phyloP scores from a whole-genome alignment of 192 early-diverging fungal genomes.

The Dissophora globulifera region DNA sequence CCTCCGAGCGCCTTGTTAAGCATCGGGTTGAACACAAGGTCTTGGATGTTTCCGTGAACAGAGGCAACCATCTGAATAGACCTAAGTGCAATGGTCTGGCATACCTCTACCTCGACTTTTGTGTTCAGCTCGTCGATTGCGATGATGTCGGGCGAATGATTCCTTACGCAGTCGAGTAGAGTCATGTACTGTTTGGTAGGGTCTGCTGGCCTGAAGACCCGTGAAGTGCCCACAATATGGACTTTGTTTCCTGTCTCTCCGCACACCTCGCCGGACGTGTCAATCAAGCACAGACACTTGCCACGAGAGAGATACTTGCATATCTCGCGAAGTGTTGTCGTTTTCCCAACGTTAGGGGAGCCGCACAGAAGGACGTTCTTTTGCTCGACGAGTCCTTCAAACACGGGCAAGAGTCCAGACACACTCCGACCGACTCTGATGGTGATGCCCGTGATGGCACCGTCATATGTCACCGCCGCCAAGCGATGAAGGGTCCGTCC shows the following conservation, averaged over 20 bases:
- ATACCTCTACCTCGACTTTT: conserved; percentile 9
- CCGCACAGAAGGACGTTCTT: conserved; percentile 25
- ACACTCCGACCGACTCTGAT: conserved; percentile 15
- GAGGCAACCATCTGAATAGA: conserved; percentile 23
- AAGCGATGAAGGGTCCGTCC: conserved; percentile 17
- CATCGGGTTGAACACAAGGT: conserved; percentile 23
- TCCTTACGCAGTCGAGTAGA: conserved; percentile 13
- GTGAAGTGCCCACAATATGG: conserved; percentile 9
- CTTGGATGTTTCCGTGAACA: conserved; percentile 17
- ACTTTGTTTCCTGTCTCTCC: conserved; percentile 8
- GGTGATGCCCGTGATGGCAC: conserved; percentile 5
- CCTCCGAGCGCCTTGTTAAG: conserved; percentile 17
- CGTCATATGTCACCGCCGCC: conserved; percentile 23
- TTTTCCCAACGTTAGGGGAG: conserved; percentile 18
- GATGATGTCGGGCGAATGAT: conserved; percentile 23
- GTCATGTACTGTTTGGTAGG: conserved; percentile 9
- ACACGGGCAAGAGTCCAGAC: conserved; percentile 7
- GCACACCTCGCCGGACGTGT: conserved; percentile 22
- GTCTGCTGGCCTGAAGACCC: conserved; percentile 9
- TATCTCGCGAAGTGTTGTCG: conserved; percentile 9
- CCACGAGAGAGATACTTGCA: conserved; percentile 21
- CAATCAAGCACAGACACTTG: conserved; percentile 21
- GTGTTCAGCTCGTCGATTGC: conserved; percentile 20
- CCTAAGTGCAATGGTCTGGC: conserved; percentile 20
- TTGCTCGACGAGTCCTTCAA: conserved; percentile 8